Base-by-base conservation (phyloP, 1,139 yeast genomes). In the Geotrichum carabidarum region DNA sequence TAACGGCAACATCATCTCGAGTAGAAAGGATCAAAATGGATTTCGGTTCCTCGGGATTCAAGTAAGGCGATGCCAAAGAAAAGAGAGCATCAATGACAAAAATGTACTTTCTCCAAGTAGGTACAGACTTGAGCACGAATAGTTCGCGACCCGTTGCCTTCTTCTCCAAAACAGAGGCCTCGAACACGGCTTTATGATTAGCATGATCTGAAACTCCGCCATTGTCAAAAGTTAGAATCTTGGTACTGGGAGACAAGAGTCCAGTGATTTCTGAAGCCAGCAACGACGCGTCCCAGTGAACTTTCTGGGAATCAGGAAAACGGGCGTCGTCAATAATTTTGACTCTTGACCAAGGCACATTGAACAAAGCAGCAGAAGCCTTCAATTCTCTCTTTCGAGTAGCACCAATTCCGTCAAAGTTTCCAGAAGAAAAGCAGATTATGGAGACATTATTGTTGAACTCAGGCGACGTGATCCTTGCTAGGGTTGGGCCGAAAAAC, bases 401-500 rank as follows among this genome's bases (percentile, higher is more conserved):
- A 0, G 66, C 67, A 0, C 98, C 98, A 58, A 87, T 71, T 0
- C 89, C 88, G 52, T 80, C 85, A 57, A 81, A 84, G 63, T 86
- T 82, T 3, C 99, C 99, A 45, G 77, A 77, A 1, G 95, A 84
- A 58, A 89, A 78, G 62, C 96, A 90, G 11, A 90, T 65, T 14
- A 91, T 67, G 48, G 79, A 74, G 22, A 89, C 72, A 5, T 68
- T 62, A 63, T 84, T 84, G 58, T 75, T 69, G 59, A 74, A 68
- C 2, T 74, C 68, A 57, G 82, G 80, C 36, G 73, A 60, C 5
- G 65, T 44, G 14, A 70, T 61, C 34, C 64, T 58, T 8, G 80
- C 69, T 46, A 89, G 65, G 0, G 95, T 77, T 0, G 99, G 99
- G 0, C 91, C 81, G 66, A 93, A 94, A 71, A 94, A 94, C 99